phyloP scores from a whole-genome alignment of 1,139 yeast species.

The Sugiyamaella grinbergsii region DNA sequence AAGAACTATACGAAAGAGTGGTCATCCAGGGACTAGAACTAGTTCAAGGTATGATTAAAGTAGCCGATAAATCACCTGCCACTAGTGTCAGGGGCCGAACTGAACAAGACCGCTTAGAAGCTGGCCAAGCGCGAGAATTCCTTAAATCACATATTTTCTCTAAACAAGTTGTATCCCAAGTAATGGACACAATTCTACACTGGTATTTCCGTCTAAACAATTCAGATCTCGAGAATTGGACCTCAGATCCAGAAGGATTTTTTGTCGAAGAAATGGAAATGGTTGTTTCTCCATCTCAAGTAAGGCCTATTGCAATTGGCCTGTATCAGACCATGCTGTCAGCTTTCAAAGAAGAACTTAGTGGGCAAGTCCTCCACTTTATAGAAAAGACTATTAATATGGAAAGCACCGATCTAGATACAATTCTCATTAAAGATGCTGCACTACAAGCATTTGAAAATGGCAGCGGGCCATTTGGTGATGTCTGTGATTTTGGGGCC shows the following conservation, averaged over 20 bases:
- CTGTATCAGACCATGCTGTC: constrained; percentile 75
- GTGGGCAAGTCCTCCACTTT: constrained; percentile 62
- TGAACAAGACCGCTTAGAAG: constrained; percentile 58
- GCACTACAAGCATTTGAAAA: constrained; percentile 79
- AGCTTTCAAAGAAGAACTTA: constrained; percentile 62
- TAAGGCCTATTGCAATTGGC: constrained; percentile 86
- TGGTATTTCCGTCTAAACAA: constrained; percentile 76
- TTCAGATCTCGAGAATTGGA: constrained; percentile 79
- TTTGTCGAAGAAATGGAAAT: constrained; percentile 74
- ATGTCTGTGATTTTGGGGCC: constrained; percentile 63
- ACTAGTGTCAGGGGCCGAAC: constrained; percentile 61
- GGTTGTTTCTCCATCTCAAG: constrained; percentile 81
- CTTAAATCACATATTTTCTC: constrained; percentile 61
- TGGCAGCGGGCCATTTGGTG: constrained; percentile 66
- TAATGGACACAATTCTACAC: constrained; percentile 66
- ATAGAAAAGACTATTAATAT: constrained; percentile 55
- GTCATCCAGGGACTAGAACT: constrained; percentile 71
- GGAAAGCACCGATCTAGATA: constrained; percentile 41
- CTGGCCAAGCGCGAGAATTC: constrained; percentile 56
- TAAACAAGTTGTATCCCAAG: constrained; percentile 53
- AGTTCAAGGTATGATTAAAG: constrained; percentile 63
- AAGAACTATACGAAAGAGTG: constrained; percentile 72
- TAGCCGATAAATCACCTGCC: constrained; percentile 67
- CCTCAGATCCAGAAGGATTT: constrained; percentile 89
- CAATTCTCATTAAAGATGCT: constrained; percentile 72